Conservation (phyloP, 2,329 filamentous ascomycete genomes). For the Clarireedia monteithiana region DNA sequence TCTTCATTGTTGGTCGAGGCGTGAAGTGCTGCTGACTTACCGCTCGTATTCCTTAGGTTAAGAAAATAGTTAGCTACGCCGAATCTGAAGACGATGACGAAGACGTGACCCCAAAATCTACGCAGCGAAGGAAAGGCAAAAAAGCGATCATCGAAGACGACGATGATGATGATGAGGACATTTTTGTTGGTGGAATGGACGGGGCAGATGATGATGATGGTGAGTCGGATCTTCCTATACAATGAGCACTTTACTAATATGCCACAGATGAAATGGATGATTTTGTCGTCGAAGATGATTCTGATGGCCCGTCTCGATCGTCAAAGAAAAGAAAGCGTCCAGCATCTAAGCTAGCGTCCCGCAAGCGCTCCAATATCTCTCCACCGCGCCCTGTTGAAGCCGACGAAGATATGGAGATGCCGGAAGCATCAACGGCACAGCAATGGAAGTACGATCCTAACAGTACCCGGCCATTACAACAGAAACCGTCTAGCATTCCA, state of each 20-base stretch:
- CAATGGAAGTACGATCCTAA: slow-evolving; percentile 74
- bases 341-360: slow-evolving; percentile 40
- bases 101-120: slow-evolving; percentile 45
- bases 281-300: slow-evolving; percentile 78
- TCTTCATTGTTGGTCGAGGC: not conserved
- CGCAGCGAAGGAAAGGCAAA: slow-evolving; percentile 37
- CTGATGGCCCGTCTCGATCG: slow-evolving; percentile 52
- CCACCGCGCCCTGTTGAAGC: slow-evolving; percentile 39
- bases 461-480: slow-evolving; percentile 42
- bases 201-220: slow-evolving; percentile 51
- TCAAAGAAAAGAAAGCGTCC: slow-evolving; percentile 65
- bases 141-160: slow-evolving; percentile 56
- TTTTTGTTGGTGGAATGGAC: slow-evolving; percentile 54
- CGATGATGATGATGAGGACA: slow-evolving; percentile 60
- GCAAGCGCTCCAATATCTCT: slow-evolving; percentile 56
- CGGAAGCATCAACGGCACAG: slow-evolving; percentile 63
- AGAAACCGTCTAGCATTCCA: slow-evolving; percentile 34
- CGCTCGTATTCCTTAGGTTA: slow-evolving; percentile 36
- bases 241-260: slow-evolving; percentile 1
- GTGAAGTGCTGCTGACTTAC: not conserved
- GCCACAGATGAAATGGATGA: slow-evolving; percentile 64
- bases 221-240: slow-evolving; percentile 28
- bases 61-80: slow-evolving; percentile 68
- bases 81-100: slow-evolving; percentile 80
- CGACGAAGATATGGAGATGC: slow-evolving; percentile 43